A percentile compares a stretch with the other conserved stretches of the same genome.
Evolutionary conservation across 2,329 filamentous ascomycete genomes (phyloP).

Genomic region (Penicillium palitans): DNA sequence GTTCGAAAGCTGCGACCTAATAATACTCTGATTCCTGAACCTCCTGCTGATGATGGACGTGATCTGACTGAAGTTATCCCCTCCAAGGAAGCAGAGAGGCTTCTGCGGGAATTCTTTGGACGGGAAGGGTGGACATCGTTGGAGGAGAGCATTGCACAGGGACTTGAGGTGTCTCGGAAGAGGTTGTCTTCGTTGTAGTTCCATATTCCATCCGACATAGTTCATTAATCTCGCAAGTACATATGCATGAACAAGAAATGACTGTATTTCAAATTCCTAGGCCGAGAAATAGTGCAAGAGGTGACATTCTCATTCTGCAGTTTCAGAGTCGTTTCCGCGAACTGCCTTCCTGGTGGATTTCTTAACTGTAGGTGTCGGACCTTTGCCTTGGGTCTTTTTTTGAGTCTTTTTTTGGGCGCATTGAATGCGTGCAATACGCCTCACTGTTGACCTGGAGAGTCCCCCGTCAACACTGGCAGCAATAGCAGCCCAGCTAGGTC

Average conservation of each 20-base stretch:
- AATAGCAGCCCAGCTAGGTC: background rate
- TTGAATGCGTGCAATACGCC: background rate
- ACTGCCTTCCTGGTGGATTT: background rate
- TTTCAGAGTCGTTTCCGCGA: no score
- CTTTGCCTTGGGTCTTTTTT: no score
- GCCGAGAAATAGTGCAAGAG: background rate
- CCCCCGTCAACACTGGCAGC: background rate
- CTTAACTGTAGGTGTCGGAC: background rate
- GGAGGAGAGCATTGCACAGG: conserved; percentile 24
- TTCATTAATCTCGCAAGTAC: no score
- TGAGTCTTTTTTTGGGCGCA: background rate
- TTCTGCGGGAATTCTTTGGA: conserved; percentile 33
- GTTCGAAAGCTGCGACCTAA: conserved; percentile 43
- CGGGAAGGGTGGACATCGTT: conserved; percentile 30
- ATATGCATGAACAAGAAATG: background rate
- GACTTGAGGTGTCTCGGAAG: conserved; percentile 3
- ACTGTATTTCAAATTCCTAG: no score
- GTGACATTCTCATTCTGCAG: background rate
- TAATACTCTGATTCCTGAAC: conserved; percentile 35
- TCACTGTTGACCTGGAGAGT: background rate
- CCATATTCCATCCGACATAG: background rate
- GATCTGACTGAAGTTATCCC: conserved; percentile 30
- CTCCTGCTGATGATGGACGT: conserved; percentile 22
- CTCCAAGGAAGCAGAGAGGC: conserved; percentile 26
- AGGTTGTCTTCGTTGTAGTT: background rate